Conservation (phyloP, 345 rosid genomes). For the Trapa incisa region DNA sequence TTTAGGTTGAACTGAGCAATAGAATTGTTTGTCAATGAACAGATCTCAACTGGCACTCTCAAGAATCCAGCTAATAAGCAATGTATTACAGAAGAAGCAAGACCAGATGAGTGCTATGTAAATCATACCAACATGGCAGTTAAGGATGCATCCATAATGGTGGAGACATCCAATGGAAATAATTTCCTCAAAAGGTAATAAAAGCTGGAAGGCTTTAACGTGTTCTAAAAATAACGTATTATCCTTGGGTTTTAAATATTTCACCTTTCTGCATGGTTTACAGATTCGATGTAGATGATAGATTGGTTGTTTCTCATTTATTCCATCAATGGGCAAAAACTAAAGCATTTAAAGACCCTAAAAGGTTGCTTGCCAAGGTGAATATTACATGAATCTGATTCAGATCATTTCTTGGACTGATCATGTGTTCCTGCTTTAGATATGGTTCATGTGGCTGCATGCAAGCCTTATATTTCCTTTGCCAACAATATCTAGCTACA, state of each 20-base stretch:
- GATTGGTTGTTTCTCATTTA: conserved; percentile 73
- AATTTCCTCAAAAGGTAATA: conserved; percentile 60
- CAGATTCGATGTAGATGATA: conserved; percentile 72
- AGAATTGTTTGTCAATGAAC: conserved; percentile 26
- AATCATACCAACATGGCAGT: conserved; percentile 23
- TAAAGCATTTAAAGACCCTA: conserved; percentile 75
- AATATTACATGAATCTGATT: background rate
- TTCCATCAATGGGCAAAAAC: conserved; percentile 95
- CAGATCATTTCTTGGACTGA: background rate
- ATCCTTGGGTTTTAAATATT: background rate
- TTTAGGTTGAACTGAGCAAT: conserved; percentile 42
- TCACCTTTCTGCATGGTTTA: background rate
- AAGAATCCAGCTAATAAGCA: conserved; percentile 18
- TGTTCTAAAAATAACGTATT: background rate
- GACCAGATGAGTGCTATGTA: conserved; percentile 16
- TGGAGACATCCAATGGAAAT: conserved; percentile 40
- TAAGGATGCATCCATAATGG: conserved; percentile 24
- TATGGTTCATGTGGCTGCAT: background rate
- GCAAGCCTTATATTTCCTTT: background rate
- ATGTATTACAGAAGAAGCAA: conserved; percentile 15
- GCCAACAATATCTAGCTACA: background rate
- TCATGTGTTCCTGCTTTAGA: background rate
- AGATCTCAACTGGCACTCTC: conserved; percentile 20
- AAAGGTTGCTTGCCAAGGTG: conserved; percentile 78
- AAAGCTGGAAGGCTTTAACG: background rate